Evolutionary conservation across 768 basidiomycete species (phyloP), one percentile per base, ranked within the genome.

Genomic region (Lyophyllum shimeji): DNA sequence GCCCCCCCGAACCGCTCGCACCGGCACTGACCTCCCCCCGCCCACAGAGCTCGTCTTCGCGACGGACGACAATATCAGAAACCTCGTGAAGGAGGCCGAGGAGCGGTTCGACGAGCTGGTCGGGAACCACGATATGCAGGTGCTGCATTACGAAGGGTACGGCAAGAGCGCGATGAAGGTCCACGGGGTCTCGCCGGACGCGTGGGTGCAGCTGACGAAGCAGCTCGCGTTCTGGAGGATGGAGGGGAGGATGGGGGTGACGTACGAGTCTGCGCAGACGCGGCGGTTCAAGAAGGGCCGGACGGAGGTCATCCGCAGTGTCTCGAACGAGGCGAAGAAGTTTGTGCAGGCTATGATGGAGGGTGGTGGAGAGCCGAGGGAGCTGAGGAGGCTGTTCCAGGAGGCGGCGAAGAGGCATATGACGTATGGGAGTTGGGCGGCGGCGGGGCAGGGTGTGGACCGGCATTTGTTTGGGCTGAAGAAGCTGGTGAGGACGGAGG

Each of bases 201-300:
- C 95, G 24, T 95, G 94, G 86, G 91, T 82, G 17, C 97, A 99
- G 74, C 80, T 98, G 52, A 86, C 95, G 62, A 98, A 95, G 76
- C 96, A 98, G 72, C 86, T 98, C 46, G 96, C 95, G 20, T 98
- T 92, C 77, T 85, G 89, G 70, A 95, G 95, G 74, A 83, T 95
- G 80, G 80, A 77, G 63, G 75, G 76, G 6, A 80, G 89, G 1
- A 86, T 89, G 8, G 90, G 84, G 1, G 86, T 91, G 45, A 87
- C 89, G 58, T 99, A 99, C 74, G 96, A 99, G 78, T 89, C 87
- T 59, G 89, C 90, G 5, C 95, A 98, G 75, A 98, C 96, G 52
- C 81, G 97, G 24, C 94, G 92, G 69, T 99, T 84, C 77, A 84
- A 92, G 68, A 81, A 80, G 1, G 97, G 97, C 0, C 78, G 96